A percentile compares a stretch with the other conserved stretches of the same genome.
phyloP scores from a whole-genome alignment of 2,329 filamentous ascomycete species.

The Tolypocladium sp. region DNA sequence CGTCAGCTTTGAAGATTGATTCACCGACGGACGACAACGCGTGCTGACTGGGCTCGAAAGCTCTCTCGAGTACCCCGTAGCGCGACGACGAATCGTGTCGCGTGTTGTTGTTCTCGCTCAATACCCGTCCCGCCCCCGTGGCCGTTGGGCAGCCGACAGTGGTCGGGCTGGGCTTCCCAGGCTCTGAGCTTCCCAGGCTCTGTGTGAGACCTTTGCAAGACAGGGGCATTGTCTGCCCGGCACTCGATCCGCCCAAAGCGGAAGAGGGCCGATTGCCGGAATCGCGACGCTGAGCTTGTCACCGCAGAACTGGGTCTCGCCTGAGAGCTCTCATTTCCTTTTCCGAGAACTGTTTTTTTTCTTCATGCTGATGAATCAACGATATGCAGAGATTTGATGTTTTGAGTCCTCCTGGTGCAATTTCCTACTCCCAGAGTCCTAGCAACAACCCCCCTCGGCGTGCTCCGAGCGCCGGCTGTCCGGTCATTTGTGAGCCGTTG shows the following conservation, averaged over 20 bases:
- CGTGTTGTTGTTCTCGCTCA: not conserved
- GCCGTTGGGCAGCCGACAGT: not conserved
- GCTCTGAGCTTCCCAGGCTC: not conserved
- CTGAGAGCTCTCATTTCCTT: not conserved
- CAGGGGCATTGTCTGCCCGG: not conserved
- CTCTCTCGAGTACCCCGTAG: not conserved
- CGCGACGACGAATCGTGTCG: not conserved
- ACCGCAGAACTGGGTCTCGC: not conserved
- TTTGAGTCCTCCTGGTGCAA: not conserved
- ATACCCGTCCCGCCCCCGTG: not conserved
- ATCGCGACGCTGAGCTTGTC: not conserved
- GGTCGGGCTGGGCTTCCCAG: not conserved
- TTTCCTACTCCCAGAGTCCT: not conserved
- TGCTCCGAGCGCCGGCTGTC: not conserved
- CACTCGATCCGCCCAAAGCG: not conserved
- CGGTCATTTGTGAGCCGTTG: not conserved
- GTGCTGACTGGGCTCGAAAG: not conserved
- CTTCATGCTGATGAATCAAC: not conserved
- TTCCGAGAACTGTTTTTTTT: not conserved
- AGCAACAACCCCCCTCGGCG: not conserved
- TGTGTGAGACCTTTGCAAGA: not conserved
- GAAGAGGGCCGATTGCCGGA: not conserved
- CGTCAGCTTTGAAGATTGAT: not conserved
- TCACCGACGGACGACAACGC: not conserved
- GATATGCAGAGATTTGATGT: not conserved